These are phyloP conservation scores for Hyaloscypha variabilis DNA, from an alignment of 495 filamentous ascomycete genomes.

Conservation along the genomic window DNA sequence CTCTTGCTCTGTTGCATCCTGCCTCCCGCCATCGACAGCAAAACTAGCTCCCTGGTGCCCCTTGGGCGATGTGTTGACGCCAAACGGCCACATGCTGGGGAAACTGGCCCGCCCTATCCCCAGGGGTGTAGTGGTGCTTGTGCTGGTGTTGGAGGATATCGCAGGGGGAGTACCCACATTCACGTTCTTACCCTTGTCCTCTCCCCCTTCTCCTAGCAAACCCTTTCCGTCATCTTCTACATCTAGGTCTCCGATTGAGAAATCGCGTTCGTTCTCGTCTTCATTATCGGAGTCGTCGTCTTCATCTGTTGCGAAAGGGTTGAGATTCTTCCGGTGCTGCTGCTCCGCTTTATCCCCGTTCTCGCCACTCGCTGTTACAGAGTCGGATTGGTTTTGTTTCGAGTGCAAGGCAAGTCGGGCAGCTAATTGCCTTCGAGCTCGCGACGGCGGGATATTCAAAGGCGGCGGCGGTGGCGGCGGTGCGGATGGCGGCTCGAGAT, in stretches of 20 bases:
- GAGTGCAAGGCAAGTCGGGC: conserved; percentile 80
- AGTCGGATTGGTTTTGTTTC: conserved; percentile 48
- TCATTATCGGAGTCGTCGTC: conserved; percentile 51
- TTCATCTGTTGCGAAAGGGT: conserved; percentile 41
- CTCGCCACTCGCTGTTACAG: conserved; percentile 33
- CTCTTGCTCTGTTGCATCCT: not conserved
- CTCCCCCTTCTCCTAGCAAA: conserved; percentile 3
- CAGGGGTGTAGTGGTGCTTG: not conserved
- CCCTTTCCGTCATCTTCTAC: conserved; percentile 25
- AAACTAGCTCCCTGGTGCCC: conserved; percentile 13
- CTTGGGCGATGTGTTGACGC: conserved; percentile 1
- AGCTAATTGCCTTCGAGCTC: conserved; percentile 84
- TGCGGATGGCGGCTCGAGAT: conserved; percentile 50
- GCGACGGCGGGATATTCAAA: conserved; percentile 78
- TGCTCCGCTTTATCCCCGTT: conserved; percentile 22
- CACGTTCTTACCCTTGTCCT: not conserved
- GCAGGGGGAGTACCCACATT: conserved; percentile 27
- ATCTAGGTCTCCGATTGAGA: conserved; percentile 31
- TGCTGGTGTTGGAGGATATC: conserved; percentile 13
- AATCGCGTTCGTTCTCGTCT: conserved; percentile 21
- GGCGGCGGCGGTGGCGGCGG: conserved; percentile 63
- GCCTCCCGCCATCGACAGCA: not conserved
- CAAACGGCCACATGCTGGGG: conserved; percentile 32
- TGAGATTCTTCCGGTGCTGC: conserved; percentile 24
- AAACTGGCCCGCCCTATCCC: conserved; percentile 24